A percentile compares a stretch with the other conserved stretches of the same genome.
phyloP scores from a whole-genome alignment of 768 basidiomycete species.

The Leccinum broughii region DNA sequence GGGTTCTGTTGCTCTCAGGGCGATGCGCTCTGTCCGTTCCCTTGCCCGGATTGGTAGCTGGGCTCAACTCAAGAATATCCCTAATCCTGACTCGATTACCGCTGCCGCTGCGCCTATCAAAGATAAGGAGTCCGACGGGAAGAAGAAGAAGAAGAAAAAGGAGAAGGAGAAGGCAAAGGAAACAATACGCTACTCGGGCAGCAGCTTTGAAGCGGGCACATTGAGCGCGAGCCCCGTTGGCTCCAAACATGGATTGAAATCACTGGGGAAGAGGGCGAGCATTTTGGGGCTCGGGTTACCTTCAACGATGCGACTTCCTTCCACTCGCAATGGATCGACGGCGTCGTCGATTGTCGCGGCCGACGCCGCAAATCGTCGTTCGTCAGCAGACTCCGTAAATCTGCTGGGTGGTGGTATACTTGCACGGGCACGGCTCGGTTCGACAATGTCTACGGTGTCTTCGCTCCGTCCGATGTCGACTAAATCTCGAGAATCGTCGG shows the following conservation, averaged over 20 bases:
- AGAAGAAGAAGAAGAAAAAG: conserved; percentile 39
- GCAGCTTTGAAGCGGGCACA: conserved; percentile 69
- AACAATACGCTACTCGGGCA: conserved; percentile 49
- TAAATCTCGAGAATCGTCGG: conserved; percentile 39
- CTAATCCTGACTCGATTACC: conserved; percentile 33
- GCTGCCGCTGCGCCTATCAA: conserved; percentile 28
- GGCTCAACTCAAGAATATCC: conserved; percentile 54
- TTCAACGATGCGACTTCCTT: conserved; percentile 50
- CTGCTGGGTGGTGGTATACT: conserved; percentile 33
- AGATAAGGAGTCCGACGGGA: conserved; percentile 31
- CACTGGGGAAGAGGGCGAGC: conserved; percentile 53
- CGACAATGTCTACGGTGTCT: conserved; percentile 41
- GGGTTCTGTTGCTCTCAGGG: conserved; percentile 73
- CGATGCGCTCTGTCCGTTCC: conserved; percentile 73
- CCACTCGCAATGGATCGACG: conserved; percentile 35
- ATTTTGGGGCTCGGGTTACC: conserved; percentile 65
- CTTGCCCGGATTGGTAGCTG: conserved; percentile 73
- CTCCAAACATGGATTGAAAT: conserved; percentile 29
- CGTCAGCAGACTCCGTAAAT: conserved; percentile 36
- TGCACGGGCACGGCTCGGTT: conserved; percentile 38
- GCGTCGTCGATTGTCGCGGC: conserved; percentile 34
- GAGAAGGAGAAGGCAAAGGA: conserved; percentile 35
- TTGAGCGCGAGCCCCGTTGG: conserved; percentile 41
- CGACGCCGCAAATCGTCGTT: conserved; percentile 14
- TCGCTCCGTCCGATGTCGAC: conserved; percentile 51